These are phyloP conservation scores for Candida orba DNA, from an alignment of 805 yeast species.

Conservation along the genomic window DNA sequence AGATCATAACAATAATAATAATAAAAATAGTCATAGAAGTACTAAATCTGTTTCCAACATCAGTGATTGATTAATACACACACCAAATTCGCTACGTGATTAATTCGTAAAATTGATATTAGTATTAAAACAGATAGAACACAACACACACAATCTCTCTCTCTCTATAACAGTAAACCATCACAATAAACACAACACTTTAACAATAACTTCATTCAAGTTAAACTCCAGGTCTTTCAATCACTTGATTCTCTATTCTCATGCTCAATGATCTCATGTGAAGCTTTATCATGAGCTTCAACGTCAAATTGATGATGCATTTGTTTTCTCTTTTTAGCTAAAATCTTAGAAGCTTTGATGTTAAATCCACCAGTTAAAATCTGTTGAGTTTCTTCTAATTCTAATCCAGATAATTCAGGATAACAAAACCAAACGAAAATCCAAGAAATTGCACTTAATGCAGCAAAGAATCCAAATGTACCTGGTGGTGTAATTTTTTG, in stretches of 20 bases:
- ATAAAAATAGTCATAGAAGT: not conserved
- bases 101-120: not conserved
- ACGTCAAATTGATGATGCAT: constrained; percentile 16
- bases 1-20: not conserved
- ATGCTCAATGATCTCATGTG: constrained; percentile 24
- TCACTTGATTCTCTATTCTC: not conserved
- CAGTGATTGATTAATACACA: not conserved
- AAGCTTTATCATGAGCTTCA: constrained; percentile 20
- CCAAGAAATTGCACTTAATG: constrained; percentile 63
- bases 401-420: constrained; percentile 88
- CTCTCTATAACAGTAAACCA: too few relatives aligned
- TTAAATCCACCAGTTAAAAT: constrained; percentile 81
- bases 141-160: not conserved
- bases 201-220: too few relatives aligned
- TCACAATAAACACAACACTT: not conserved
- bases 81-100: not conserved
- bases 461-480: constrained; percentile 87
- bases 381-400: constrained; percentile 84
- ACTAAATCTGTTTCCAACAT: constrained; percentile 3
- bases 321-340: constrained; percentile 41
- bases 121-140: not conserved
- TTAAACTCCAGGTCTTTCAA: not conserved
- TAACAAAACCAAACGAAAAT: constrained; percentile 74
- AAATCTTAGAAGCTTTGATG: constrained; percentile 53
- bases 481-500: constrained; percentile 91